phyloP scores from a whole-genome alignment of 1,284 basidiomycete species.

The Microbotryomycetes sp. region DNA sequence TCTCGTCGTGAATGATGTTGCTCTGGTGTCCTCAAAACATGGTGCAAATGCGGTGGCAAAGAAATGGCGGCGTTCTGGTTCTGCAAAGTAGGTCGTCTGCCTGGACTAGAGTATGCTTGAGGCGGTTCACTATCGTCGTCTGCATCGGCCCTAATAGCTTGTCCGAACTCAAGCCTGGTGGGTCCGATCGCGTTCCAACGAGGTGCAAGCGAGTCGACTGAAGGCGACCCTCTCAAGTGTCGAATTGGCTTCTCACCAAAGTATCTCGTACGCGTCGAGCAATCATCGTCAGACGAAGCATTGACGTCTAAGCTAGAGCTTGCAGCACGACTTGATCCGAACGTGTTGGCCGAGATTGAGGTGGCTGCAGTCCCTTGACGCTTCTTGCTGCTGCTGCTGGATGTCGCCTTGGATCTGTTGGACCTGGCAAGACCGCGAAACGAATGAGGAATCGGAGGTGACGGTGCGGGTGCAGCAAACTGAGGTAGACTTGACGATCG shows the following conservation, averaged over 20 bases:
- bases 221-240: constrained; percentile 3
- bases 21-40: constrained; percentile 17
- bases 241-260: constrained; percentile 20
- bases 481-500: background rate
- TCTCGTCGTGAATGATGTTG: no score
- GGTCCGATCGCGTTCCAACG: constrained; percentile 1
- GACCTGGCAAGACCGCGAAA: background rate
- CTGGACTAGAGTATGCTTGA: constrained; percentile 3
- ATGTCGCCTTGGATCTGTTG: no score
- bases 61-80: constrained; percentile 27
- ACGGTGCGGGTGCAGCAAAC: background rate
- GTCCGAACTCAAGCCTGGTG: background rate
- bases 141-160: background rate
- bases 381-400: no score
- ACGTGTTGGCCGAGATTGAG: no score
- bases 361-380: no score
- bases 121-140: background rate
- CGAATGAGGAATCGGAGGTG: background rate
- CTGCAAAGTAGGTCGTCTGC: constrained; percentile 7
- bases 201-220: constrained; percentile 13
- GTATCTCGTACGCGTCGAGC: background rate
- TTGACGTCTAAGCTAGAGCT: no score
- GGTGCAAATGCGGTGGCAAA: constrained; percentile 27
- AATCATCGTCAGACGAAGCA: no score
- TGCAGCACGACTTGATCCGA: no score